phyloP scores from a whole-genome alignment of 768 basidiomycete species.

The Mycena olivaceomarginata region DNA sequence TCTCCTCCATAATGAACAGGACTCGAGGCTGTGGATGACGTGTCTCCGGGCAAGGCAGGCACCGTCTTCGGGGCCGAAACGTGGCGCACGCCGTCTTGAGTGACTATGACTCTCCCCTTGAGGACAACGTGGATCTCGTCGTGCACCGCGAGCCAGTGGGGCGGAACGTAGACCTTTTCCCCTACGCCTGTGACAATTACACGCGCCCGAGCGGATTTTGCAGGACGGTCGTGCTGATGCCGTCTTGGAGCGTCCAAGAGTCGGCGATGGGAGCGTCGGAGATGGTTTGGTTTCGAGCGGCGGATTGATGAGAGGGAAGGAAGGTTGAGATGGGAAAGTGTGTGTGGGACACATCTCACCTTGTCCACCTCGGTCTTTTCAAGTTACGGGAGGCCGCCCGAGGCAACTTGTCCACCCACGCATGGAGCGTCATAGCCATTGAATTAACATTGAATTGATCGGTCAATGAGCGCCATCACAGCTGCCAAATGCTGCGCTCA shows the following conservation, averaged over 20 bases:
- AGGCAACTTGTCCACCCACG: too few relatives aligned
- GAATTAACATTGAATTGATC: too few relatives aligned
- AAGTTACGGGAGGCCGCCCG: too few relatives aligned
- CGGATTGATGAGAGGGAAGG: too few relatives aligned
- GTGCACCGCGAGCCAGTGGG: conserved; percentile 22
- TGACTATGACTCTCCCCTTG: conserved; percentile 21
- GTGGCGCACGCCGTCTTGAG: background rate
- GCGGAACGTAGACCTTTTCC: background rate
- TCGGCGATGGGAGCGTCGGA: conserved; percentile 18
- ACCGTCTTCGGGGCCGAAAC: conserved; percentile 20
- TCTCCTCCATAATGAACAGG: conserved; percentile 21
- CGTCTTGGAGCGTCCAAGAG: conserved; percentile 5
- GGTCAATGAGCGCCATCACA: too few relatives aligned
- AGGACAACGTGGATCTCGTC: conserved; percentile 12
- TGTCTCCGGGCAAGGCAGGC: background rate
- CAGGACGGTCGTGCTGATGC: background rate
- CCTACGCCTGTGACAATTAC: conserved; percentile 5
- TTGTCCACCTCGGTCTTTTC: too few relatives aligned
- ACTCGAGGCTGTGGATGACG: conserved; percentile 23
- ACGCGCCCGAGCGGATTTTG: conserved; percentile 18
- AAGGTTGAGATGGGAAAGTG: too few relatives aligned
- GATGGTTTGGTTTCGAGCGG: background rate
- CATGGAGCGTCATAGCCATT: too few relatives aligned
- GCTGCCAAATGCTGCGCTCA: too few relatives aligned
- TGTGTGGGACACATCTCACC: too few relatives aligned